These are phyloP conservation scores for Gossypium australe DNA, from an alignment of 345 rosid species.

Conservation along the genomic window DNA sequence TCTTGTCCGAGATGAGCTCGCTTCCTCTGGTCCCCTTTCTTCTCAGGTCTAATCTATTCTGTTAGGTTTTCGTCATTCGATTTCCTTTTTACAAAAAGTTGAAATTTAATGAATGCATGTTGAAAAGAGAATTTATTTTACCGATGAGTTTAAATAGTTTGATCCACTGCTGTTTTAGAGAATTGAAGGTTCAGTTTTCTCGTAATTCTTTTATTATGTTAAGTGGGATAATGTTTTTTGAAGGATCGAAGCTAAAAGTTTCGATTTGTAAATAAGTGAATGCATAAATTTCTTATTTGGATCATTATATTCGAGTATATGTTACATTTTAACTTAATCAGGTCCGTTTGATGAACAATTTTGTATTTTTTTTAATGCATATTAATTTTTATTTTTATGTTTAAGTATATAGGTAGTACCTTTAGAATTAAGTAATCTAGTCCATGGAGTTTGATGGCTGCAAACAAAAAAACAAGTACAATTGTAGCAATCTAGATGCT, in stretches of 20 bases:
- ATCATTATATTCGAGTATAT: neutral
- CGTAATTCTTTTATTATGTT: neutral
- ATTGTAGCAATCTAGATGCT: neutral
- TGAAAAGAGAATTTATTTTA: too few relatives aligned
- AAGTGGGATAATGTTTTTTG: neutral
- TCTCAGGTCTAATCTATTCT: conserved; percentile 48
- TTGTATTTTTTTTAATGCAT: neutral
- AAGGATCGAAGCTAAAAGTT: neutral
- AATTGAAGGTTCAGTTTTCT: neutral
- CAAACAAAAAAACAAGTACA: neutral
- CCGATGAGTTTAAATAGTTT: neutral
- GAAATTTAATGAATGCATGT: conserved; percentile 3
- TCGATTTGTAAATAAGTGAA: neutral
- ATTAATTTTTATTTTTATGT: neutral
- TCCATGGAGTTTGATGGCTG: neutral
- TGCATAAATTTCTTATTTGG: neutral
- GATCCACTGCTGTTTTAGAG: neutral
- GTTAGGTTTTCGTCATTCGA: neutral
- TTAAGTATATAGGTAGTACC: neutral
- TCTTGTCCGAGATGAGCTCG: conserved; percentile 91
- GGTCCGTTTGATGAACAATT: neutral
- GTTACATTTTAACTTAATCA: neutral
- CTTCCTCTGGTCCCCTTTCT: conserved; percentile 65
- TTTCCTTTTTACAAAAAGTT: neutral
- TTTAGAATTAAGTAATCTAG: neutral